Conservation (phyloP, 345 rosid species). For the Euclidium syriacum region DNA sequence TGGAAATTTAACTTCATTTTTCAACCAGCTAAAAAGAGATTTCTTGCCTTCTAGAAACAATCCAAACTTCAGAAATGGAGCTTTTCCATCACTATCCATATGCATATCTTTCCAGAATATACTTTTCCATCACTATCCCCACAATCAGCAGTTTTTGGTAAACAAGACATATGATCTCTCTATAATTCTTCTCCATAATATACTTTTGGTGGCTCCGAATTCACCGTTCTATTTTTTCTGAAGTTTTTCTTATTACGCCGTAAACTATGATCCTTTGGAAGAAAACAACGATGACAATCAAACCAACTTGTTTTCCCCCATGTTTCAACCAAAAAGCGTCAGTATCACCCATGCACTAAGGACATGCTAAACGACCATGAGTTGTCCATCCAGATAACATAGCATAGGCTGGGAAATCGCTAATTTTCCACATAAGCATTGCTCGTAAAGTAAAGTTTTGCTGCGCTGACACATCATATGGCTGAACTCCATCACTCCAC, state of each 20-base stretch:
- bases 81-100: background rate
- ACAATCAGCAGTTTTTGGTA: background rate
- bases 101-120: background rate
- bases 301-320: background rate
- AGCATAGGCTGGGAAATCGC: background rate
- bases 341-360: conserved; percentile 3
- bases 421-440: background rate
- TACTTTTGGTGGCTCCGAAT: background rate
- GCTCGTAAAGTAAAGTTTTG: background rate
- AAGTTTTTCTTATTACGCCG: background rate
- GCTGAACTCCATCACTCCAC: background rate
- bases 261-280: background rate
- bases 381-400: conserved; percentile 4
- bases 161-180: background rate
- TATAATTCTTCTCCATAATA: background rate
- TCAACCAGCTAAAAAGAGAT: background rate
- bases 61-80: background rate
- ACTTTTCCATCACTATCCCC: background rate
- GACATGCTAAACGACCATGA: background rate
- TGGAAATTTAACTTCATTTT: background rate
- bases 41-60: background rate
- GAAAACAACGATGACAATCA: background rate
- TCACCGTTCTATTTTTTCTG: background rate
- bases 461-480: background rate
- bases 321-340: background rate